A percentile compares a stretch with the other conserved stretches of the same genome.
Evolutionary conservation across 768 basidiomycete species (phyloP).

Genomic region (Hypsizygus marmoreus): DNA sequence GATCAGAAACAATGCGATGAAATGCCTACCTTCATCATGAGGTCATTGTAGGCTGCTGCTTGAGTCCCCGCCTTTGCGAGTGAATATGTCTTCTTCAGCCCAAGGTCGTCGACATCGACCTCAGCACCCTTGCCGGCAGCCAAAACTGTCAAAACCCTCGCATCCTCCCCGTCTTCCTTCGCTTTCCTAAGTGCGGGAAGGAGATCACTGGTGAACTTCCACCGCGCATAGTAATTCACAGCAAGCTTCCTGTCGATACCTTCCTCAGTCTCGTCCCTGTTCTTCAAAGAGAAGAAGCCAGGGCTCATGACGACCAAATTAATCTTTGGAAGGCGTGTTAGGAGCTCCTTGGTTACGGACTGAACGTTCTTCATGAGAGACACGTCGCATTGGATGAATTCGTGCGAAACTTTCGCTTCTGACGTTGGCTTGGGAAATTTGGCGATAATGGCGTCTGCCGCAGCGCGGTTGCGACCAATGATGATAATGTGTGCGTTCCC

Average conservation of each 20-base stretch:
- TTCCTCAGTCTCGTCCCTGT: constrained; percentile 34
- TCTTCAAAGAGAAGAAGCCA: constrained; percentile 42
- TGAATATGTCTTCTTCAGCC: constrained; percentile 41
- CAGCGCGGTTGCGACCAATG: constrained; percentile 48
- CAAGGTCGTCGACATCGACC: constrained; percentile 47
- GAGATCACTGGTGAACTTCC: constrained; percentile 49
- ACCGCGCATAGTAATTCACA: constrained; percentile 53
- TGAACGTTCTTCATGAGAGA: constrained; percentile 47
- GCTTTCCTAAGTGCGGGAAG: constrained; percentile 46
- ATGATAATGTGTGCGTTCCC: constrained; percentile 51
- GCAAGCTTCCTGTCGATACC: constrained; percentile 36
- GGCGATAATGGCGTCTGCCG: constrained; percentile 44
- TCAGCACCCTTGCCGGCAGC: constrained; percentile 34
- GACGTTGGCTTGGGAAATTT: constrained; percentile 34
- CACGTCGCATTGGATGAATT: constrained; percentile 49
- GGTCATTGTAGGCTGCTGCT: constrained; percentile 42
- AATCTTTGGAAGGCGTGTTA: constrained; percentile 40
- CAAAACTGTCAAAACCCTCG: constrained; percentile 51
- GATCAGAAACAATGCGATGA: not conserved
- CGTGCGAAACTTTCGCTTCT: constrained; percentile 25
- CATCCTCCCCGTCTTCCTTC: constrained; percentile 48
- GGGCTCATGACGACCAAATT: constrained; percentile 52
- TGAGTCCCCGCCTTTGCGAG: constrained; percentile 27
- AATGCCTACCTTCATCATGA: constrained; percentile 39
- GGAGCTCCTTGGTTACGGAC: constrained; percentile 31